phyloP scores from a whole-genome alignment of 2,329 filamentous ascomycete genomes.

The Diaporthe amygdali region DNA sequence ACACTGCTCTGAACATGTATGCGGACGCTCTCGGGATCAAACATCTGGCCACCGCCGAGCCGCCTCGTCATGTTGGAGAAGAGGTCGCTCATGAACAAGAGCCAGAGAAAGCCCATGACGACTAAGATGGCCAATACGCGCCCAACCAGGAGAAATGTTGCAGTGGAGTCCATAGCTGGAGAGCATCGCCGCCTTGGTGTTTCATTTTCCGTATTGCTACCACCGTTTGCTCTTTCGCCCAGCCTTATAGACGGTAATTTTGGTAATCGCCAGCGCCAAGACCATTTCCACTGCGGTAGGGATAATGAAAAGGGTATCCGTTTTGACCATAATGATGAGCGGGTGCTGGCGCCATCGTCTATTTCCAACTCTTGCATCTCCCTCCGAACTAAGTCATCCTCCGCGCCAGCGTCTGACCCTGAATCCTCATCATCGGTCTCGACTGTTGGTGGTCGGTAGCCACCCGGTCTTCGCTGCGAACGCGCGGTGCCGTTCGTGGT shows the following conservation, averaged over 20 bases:
- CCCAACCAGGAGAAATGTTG: conserved; percentile 67
- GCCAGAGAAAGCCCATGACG: conserved; percentile 79
- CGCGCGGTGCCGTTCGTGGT: conserved; percentile 36
- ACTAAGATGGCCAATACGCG: conserved; percentile 77
- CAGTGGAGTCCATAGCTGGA: conserved; percentile 47
- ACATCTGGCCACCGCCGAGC: conserved; percentile 71
- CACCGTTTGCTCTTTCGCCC: conserved; percentile 25
- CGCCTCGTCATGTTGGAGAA: conserved; percentile 71
- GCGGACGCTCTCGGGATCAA: conserved; percentile 83
- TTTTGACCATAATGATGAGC: conserved; percentile 58
- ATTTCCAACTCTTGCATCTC: conserved; percentile 92
- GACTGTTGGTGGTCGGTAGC: conserved; percentile 82
- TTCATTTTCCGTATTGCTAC: conserved; percentile 31
- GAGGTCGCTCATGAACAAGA: conserved; percentile 85
- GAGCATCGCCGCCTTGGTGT: conserved; percentile 28
- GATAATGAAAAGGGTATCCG: conserved; percentile 58
- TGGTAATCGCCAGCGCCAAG: conserved; percentile 59
- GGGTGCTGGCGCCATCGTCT: conserved; percentile 35
- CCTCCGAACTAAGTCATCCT: conserved; percentile 72
- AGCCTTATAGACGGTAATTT: conserved; percentile 51
- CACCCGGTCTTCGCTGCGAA: conserved; percentile 48
- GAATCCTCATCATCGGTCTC: conserved; percentile 73
- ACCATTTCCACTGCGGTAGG: conserved; percentile 60
- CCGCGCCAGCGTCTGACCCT: conserved; percentile 51
- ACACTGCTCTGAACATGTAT: conserved; percentile 76